Percentiles rank a stretch among this genome's conserved stretches.
These are phyloP conservation scores for Exidia glandulosa DNA, from an alignment of 768 basidiomycete genomes.

Conservation along the genomic window DNA sequence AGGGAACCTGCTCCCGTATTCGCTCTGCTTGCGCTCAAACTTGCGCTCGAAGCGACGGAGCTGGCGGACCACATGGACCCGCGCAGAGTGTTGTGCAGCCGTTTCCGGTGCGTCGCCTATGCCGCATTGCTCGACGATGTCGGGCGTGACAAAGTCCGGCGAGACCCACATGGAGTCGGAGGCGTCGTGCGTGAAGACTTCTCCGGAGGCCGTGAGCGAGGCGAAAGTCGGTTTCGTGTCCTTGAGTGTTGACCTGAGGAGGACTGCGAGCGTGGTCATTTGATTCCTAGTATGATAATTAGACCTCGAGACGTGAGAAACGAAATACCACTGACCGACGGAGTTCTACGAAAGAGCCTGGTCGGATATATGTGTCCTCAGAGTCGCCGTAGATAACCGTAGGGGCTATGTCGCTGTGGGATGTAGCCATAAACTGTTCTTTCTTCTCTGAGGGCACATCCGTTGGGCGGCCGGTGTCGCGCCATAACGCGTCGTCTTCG, in stretches of 20 bases:
- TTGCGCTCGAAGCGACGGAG: slow-evolving; percentile 43
- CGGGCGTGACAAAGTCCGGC: slow-evolving; percentile 38
- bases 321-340: slow-evolving; percentile 6
- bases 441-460: slow-evolving; percentile 5
- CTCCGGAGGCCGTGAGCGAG: slow-evolving; percentile 32
- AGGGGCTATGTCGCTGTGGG: not conserved
- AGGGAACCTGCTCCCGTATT: slow-evolving; percentile 14
- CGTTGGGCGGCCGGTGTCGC: not conserved
- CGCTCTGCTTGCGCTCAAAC: slow-evolving; percentile 31
- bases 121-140: slow-evolving; percentile 42
- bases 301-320: too few relatives aligned
- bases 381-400: not conserved
- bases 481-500: not conserved
- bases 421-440: slow-evolving; percentile 2
- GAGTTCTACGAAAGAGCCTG: slow-evolving; percentile 9
- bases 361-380: not conserved
- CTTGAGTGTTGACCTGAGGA: slow-evolving; percentile 1
- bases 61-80: slow-evolving; percentile 52
- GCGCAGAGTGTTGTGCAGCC: slow-evolving; percentile 37
- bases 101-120: slow-evolving; percentile 15
- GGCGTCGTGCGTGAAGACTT: slow-evolving; percentile 35
- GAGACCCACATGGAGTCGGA: slow-evolving; percentile 51
- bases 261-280: slow-evolving; percentile 5
- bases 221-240: slow-evolving; percentile 6
- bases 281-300: slow-evolving; percentile 5